These are phyloP conservation scores for Beauveria varroae DNA, from an alignment of 2,329 filamentous ascomycete species.

Conservation along the genomic window DNA sequence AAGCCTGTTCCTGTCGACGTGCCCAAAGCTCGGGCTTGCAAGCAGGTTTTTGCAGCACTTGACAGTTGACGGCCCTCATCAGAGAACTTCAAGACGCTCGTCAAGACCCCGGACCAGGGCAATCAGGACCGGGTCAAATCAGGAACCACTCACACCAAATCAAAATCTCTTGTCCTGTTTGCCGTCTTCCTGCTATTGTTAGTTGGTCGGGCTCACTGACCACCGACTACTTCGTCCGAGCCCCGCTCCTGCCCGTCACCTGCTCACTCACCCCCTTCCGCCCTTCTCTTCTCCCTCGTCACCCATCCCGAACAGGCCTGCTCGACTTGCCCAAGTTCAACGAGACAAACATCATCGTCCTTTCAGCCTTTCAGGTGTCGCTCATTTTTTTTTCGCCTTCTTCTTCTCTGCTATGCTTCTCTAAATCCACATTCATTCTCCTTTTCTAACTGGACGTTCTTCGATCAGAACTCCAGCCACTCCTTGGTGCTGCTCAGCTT, in stretches of 20 bases:
- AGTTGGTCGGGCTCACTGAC: neutral
- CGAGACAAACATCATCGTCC: neutral
- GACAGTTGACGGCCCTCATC: too few species aligned
- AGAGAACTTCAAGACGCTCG: too few species aligned
- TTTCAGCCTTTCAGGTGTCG: neutral
- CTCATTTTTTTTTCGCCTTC: slow-evolving; percentile 14
- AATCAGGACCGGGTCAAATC: too few species aligned
- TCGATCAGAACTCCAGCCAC: slow-evolving; percentile 10
- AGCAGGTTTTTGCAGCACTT: too few species aligned
- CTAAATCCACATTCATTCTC: slow-evolving; percentile 12
- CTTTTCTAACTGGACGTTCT: slow-evolving; percentile 12
- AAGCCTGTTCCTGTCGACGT: too few species aligned
- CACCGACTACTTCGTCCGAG: neutral
- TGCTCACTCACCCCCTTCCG: neutral
- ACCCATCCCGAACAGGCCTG: slow-evolving; percentile 6
- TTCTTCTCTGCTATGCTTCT: slow-evolving; percentile 17
- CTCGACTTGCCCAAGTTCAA: slow-evolving; percentile 12
- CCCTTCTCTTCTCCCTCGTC: slow-evolving; percentile 3
- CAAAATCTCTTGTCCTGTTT: neutral
- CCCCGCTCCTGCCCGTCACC: neutral
- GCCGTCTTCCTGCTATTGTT: too few species aligned
- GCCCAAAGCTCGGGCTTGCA: too few species aligned
- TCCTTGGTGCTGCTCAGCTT: slow-evolving; percentile 23
- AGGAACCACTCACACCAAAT: slow-evolving; percentile 4
- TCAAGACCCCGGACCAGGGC: too few species aligned